Evolutionary conservation across 73 alveolate genomes (phyloP).

Genomic region (Diophrys sp.): DNA sequence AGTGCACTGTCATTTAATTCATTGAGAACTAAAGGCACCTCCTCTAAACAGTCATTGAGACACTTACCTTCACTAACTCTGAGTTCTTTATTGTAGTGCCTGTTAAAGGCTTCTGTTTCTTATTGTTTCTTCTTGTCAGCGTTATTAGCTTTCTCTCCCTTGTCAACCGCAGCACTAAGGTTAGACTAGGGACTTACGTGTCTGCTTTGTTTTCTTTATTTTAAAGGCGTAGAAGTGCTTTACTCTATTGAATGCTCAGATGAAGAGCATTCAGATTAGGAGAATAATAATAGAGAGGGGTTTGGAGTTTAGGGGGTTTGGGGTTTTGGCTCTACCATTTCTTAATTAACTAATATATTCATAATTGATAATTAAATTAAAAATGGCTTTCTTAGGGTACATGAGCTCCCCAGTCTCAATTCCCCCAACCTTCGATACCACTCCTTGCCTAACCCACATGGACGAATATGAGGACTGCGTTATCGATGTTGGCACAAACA

Average conservation of each 20-base stretch:
- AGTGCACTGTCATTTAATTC: conserved; percentile 54
- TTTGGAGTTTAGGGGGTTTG: conserved; percentile 24
- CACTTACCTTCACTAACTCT: conserved; percentile 48
- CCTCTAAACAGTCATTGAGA: conserved; percentile 20
- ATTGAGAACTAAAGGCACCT: conserved; percentile 51
- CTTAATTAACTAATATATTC: conserved; percentile 3
- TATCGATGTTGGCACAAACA: conserved; percentile 60
- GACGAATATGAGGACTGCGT: conserved; percentile 90
- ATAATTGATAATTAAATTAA: not conserved
- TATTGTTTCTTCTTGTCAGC: not conserved
- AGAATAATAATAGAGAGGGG: not conserved
- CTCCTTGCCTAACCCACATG: conserved; percentile 78
- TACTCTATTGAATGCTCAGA: not conserved
- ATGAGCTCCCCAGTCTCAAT: conserved; percentile 58
- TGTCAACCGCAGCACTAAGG: not conserved
- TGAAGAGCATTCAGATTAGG: not conserved
- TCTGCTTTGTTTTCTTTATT: conserved; percentile 5
- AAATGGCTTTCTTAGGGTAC: conserved; percentile 62
- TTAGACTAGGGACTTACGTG: not conserved
- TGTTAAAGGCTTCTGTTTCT: conserved; percentile 29
- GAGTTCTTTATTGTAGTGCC: conserved; percentile 60
- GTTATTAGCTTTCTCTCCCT: not conserved
- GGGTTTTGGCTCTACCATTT: conserved; percentile 22
- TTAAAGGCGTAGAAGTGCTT: not conserved
- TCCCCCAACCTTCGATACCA: conserved; percentile 61